Conservation (phyloP, 495 filamentous ascomycete genomes). For the Penicillium argentinense region DNA sequence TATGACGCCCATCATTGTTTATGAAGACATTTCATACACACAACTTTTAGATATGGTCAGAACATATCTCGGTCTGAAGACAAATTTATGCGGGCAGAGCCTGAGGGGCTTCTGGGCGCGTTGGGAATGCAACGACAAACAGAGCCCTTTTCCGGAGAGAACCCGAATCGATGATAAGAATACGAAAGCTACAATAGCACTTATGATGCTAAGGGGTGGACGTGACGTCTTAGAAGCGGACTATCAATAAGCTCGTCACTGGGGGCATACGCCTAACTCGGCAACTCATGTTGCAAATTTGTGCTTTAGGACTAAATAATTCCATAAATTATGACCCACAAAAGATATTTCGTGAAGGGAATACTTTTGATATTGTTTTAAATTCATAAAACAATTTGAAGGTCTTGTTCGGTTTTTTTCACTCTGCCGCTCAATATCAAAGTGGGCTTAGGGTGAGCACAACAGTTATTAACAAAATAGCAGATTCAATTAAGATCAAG, state of each 20-base stretch:
- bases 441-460: not conserved
- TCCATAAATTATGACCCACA: no score
- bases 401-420: no score
- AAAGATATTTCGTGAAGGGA: no score
- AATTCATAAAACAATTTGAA: no score
- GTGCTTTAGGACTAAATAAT: no score
- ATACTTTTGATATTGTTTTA: no score
- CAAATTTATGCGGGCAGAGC: not conserved
- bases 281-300: no score
- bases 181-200: not conserved
- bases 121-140: not conserved
- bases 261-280: no score
- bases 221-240: not conserved
- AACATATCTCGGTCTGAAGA: no score
- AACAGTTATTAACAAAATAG: not conserved
- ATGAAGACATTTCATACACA: not conserved
- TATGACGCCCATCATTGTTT: not conserved
- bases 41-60: not conserved
- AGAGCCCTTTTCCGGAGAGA: not conserved
- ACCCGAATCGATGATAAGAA: not conserved
- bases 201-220: not conserved
- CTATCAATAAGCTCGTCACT: not conserved
- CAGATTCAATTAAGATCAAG: conserved; percentile 8
- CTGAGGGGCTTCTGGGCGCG: not conserved
- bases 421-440: not conserved